Conservation (phyloP, 495 filamentous ascomycete genomes). For the Sporormia fimetaria region DNA sequence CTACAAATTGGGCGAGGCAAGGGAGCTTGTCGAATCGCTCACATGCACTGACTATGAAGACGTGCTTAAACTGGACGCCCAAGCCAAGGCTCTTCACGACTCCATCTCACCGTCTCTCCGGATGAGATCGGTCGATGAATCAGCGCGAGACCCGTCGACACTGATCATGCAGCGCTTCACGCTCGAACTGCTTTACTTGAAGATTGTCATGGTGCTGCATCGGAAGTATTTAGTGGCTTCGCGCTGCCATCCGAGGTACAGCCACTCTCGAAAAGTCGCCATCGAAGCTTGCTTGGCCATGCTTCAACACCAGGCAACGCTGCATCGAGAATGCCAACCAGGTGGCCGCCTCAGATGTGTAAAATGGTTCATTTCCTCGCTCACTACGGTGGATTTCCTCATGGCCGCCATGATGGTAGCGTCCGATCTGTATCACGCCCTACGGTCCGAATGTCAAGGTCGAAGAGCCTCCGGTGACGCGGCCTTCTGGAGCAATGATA, state of each 20-base stretch:
- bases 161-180: slow-evolving; percentile 74
- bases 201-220: slow-evolving; percentile 72
- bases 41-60: slow-evolving; percentile 59
- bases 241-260: slow-evolving; percentile 59
- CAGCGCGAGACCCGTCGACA: slow-evolving; percentile 59
- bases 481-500: slow-evolving; percentile 59
- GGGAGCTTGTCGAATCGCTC: slow-evolving; percentile 40
- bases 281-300: slow-evolving; percentile 70
- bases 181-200: slow-evolving; percentile 71
- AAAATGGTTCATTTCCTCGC: slow-evolving; percentile 64
- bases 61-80: slow-evolving; percentile 61
- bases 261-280: slow-evolving; percentile 69
- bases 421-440: slow-evolving; percentile 54
- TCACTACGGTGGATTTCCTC: slow-evolving; percentile 72
- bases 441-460: slow-evolving; percentile 29
- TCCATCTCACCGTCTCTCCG: slow-evolving; percentile 59
- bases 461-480: slow-evolving; percentile 29
- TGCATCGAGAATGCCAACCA: slow-evolving; percentile 63
- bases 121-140: slow-evolving; percentile 58
- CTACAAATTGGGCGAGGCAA: slow-evolving; percentile 50
- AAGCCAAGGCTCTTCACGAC: slow-evolving; percentile 55
- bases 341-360: slow-evolving; percentile 59
- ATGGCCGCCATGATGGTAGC: slow-evolving; percentile 83
- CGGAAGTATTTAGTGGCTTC: slow-evolving; percentile 66
- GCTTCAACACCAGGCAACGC: slow-evolving; percentile 60